Evolutionary conservation across 2,329 filamentous ascomycete species (phyloP), one percentile per base, ranked within the genome.

Genomic region (Penicillium aurantiogriseum): DNA sequence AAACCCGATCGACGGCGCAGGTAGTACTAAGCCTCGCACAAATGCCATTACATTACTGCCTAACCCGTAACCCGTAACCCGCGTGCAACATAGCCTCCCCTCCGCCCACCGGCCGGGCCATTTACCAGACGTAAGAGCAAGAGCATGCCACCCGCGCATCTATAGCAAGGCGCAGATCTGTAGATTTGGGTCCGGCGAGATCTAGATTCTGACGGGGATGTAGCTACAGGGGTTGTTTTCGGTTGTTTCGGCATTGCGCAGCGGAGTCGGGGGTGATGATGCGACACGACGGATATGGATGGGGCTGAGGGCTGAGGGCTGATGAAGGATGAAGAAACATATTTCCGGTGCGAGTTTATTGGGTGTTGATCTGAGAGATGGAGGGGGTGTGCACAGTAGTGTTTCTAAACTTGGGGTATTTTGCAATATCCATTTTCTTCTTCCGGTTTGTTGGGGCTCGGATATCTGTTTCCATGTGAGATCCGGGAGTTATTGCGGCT

Each of bases 21-120:
- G 48, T 56, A 1, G 35, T 38, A 56, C 42, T 7, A 19, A 51
- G 40, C 47, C 39, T 51, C 21, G 11, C 47, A 56, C 47, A 31
- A 56, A 33, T 56, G 31, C 19, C 21, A n/a, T 27, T 17, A 33
- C 15, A 40, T 35, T n/a, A 50, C 31, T 51, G 54, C 39, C 47
- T 51, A 39, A 46, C 19, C 47, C 33, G 23, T 27, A 44, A 17
- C 13, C 13, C 29, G 29, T 31, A 31, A 15, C 21, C 13, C 9
- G 40, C 27, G 47, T 56, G 33, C 10, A 15, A 56, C 54, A 33
- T 36, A 15, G 31, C 23, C 47, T 1, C 21, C 23, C 8, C 25
- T 27, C 25, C 25, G 6, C 25, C 25, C 25, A 7, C 13, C 2
- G 3, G 31, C 5, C 31, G 31, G 23, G 21, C 29, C 29, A 49